phyloP scores from a whole-genome alignment of 192 early-diverging fungal species.

The Linnemannia elongata region DNA sequence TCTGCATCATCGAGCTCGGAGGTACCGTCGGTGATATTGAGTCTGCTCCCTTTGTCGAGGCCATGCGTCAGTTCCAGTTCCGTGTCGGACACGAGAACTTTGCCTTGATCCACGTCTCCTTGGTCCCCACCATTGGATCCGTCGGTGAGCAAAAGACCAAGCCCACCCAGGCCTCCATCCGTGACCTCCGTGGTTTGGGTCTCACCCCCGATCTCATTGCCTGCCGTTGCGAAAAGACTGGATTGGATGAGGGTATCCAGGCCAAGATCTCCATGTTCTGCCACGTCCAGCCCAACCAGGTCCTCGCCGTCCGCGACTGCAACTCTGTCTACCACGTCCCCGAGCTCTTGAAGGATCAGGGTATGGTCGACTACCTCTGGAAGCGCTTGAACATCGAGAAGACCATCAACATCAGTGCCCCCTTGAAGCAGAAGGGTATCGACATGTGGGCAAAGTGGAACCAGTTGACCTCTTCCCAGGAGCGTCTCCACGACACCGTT shows the following conservation, averaged over 20 bases:
- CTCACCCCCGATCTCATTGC: conserved; percentile 97
- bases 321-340: conserved; percentile 98
- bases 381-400: conserved; percentile 83
- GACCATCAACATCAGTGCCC: conserved; percentile 64
- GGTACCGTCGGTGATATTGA: conserved; percentile 99
- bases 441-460: conserved; percentile 89
- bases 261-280: conserved; percentile 99
- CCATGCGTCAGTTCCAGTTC: conserved; percentile 99
- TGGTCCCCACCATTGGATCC: conserved; percentile 96
- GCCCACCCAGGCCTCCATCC: conserved; percentile 97
- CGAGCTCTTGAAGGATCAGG: conserved; percentile 89
- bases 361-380: conserved; percentile 84
- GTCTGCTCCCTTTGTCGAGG: conserved; percentile 99
- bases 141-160: conserved; percentile 99
- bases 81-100: conserved; percentile 99
- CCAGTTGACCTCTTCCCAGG: conserved; percentile 81
- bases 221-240: conserved; percentile 87
- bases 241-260: conserved; percentile 84
- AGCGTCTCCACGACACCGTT: conserved; percentile 84
- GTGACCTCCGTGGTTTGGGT: conserved; percentile 95
- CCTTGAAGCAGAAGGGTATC: conserved; percentile 69
- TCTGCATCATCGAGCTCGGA: conserved; percentile 98
- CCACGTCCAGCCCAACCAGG: conserved; percentile 90
- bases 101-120: conserved; percentile 96
- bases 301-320: conserved; percentile 95